phyloP scores from a whole-genome alignment of 208 protist species.

The Crithidia expoeki region DNA sequence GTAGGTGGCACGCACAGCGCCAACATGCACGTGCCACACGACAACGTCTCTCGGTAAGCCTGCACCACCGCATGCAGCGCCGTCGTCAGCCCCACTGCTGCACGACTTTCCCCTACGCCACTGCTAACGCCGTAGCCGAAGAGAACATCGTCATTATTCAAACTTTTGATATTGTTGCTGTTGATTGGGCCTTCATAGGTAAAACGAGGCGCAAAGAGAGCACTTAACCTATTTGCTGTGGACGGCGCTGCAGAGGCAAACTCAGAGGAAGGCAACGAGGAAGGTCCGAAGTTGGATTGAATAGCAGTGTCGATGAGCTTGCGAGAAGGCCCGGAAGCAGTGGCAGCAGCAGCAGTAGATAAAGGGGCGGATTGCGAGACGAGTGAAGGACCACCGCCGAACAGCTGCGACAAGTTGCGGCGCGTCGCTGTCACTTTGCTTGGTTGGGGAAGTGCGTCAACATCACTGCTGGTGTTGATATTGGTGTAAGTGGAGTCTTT shows the following conservation, averaged over 20 bases:
- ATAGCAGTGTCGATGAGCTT: not conserved
- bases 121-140: not conserved
- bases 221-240: not conserved
- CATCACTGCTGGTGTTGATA: not conserved
- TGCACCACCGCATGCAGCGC: slow-evolving; percentile 51
- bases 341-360: not conserved
- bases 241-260: not conserved
- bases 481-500: not conserved
- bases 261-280: not conserved
- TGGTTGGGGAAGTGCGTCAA: slow-evolving; percentile 3
- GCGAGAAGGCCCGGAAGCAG: not conserved
- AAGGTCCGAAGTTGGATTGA: not conserved
- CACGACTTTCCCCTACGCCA: not conserved
- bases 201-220: slow-evolving; percentile 8
- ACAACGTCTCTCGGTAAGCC: slow-evolving; percentile 49
- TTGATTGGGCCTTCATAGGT: slow-evolving; percentile 4
- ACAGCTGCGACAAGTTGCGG: slow-evolving; percentile 29
- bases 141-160: not conserved
- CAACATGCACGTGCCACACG: slow-evolving; percentile 51
- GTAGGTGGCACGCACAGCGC: slow-evolving; percentile 53
- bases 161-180: not conserved
- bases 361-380: not conserved
- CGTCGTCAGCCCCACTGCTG: slow-evolving; percentile 30
- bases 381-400: not conserved
- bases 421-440: slow-evolving; percentile 27